Conservation (phyloP, 805 yeast genomes). For the Ascoidea rubescens region DNA sequence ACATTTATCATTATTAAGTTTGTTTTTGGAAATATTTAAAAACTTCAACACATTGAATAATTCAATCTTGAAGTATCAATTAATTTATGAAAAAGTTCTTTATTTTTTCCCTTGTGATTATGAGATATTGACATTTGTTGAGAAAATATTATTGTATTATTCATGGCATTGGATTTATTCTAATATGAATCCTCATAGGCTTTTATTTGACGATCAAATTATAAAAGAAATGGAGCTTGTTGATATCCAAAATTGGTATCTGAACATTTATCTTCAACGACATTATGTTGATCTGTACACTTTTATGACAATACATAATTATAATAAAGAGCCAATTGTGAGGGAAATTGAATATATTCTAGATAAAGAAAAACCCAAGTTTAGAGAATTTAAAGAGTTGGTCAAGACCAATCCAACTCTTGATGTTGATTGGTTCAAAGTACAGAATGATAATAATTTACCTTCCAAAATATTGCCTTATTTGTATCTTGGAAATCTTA, state of each 20-base stretch:
- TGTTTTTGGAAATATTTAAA: conserved; percentile 59
- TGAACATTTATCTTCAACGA: conserved; percentile 2
- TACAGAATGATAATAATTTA: conserved; percentile 40
- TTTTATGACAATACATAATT: conserved; percentile 4
- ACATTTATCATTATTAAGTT: conserved; percentile 64
- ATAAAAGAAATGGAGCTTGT: conserved; percentile 2
- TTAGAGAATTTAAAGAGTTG: not conserved
- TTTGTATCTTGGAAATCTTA: conserved; percentile 72
- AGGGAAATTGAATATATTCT: not conserved
- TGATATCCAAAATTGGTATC: conserved; percentile 6
- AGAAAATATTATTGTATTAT: conserved; percentile 41
- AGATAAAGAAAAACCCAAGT: not conserved
- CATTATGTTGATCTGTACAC: conserved; percentile 5
- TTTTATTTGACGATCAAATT: not conserved
- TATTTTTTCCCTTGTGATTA: conserved; percentile 78
- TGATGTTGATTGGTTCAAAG: conserved; percentile 16
- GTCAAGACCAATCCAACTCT: conserved; percentile 9
- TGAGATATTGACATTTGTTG: conserved; percentile 47
- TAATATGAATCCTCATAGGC: not conserved
- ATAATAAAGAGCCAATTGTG: not conserved
- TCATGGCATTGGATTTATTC: conserved; percentile 33
- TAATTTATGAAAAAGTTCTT: conserved; percentile 58
- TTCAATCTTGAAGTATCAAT: conserved; percentile 54
- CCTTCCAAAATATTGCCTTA: conserved; percentile 81
- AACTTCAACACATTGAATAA: conserved; percentile 41